phyloP scores from a whole-genome alignment of 2,329 filamentous ascomycete species.

The Nemania bipapillata region DNA sequence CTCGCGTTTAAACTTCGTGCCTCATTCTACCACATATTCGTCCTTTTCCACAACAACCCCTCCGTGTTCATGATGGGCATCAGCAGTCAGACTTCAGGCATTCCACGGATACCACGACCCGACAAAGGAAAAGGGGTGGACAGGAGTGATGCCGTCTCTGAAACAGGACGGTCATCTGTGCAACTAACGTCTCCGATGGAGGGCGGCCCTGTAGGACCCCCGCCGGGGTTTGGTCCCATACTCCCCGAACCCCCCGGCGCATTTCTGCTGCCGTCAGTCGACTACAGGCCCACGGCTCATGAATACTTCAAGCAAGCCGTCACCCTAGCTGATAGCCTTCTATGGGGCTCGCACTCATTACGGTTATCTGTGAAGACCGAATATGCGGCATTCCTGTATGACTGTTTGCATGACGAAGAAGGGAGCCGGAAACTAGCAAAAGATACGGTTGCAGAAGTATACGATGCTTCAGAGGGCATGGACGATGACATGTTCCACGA shows the following conservation, averaged over 20 bases:
- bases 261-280: conserved; percentile 79
- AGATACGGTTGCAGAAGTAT: conserved; percentile 87
- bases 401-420: conserved; percentile 85
- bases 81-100: conserved; percentile 55
- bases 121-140: conserved; percentile 64
- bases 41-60: conserved; percentile 92
- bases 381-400: conserved; percentile 91
- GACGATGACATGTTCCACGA: conserved; percentile 96
- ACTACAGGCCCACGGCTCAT: conserved; percentile 86
- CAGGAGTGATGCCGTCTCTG: conserved; percentile 58
- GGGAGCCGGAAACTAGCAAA: conserved; percentile 80
- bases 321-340: conserved; percentile 75
- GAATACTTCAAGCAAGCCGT: conserved; percentile 83
- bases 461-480: conserved; percentile 89
- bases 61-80: conserved; percentile 72
- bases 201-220: conserved; percentile 67
- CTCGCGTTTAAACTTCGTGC: conserved; percentile 91
- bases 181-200: conserved; percentile 64
- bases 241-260: conserved; percentile 64
- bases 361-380: conserved; percentile 91
- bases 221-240: conserved; percentile 63
- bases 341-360: conserved; percentile 89
- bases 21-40: conserved; percentile 96
- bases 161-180: conserved; percentile 58
- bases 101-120: conserved; percentile 41